Evolutionary conservation across 495 filamentous ascomycete species (phyloP).

Genomic region (Cetradonia linearis): DNA sequence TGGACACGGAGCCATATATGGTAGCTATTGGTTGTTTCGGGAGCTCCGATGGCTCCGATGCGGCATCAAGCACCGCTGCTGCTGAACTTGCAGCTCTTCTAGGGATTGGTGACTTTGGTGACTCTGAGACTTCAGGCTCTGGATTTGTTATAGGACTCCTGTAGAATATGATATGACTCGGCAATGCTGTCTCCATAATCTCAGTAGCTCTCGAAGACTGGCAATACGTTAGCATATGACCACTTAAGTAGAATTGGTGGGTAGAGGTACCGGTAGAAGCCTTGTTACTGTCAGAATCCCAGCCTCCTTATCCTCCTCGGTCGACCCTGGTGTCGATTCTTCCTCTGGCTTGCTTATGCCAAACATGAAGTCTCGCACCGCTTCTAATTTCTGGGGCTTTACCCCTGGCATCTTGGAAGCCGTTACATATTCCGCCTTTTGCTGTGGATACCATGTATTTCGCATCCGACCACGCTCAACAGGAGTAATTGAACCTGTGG

Average conservation of each 20-base stretch:
- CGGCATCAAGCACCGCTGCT: conserved; percentile 23
- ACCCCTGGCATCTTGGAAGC: conserved; percentile 34
- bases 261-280: conserved; percentile 26
- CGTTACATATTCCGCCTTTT: conserved; percentile 47
- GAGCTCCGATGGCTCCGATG: conserved; percentile 23
- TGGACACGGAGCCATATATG: conserved; percentile 50
- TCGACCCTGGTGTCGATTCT: not conserved
- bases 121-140: conserved; percentile 22
- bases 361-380: conserved; percentile 42
- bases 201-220: not conserved
- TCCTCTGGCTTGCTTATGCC: conserved; percentile 18
- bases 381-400: conserved; percentile 30
- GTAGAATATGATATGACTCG: conserved; percentile 41
- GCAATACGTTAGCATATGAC: not conserved
- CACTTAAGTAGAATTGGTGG: not conserved
- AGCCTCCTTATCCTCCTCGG: conserved; percentile 20
- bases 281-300: conserved; percentile 22
- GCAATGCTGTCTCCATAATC: conserved; percentile 35
- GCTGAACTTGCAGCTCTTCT: conserved; percentile 24
- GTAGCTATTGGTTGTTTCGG: conserved; percentile 22
- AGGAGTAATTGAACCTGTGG: conserved; percentile 44
- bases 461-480: conserved; percentile 45
- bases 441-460: conserved; percentile 43
- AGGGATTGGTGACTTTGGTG: conserved; percentile 26
- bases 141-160: conserved; percentile 28